Base-by-base conservation (phyloP, 257 asterid species). In the Sherardia arvensis region DNA sequence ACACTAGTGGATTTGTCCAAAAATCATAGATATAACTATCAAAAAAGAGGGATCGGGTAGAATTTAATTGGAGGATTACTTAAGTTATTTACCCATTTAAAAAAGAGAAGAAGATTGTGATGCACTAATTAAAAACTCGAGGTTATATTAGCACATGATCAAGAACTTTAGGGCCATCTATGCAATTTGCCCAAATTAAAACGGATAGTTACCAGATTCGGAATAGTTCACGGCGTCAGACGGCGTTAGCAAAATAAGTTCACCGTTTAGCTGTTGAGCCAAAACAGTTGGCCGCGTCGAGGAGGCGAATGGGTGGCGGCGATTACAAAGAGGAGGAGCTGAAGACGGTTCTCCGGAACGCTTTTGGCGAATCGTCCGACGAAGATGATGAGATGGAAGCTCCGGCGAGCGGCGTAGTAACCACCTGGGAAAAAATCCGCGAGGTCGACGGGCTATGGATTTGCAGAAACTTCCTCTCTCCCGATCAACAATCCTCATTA, bases 391-490 rank as follows among this genome's bases (percentile, higher is more conserved):
- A 78, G 56, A 18, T 72, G 12, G 28, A 70, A 67, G 71, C 56
- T 73, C 66, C 79, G 56, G 58, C 27, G 23, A 61, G 72, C 25
- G 85, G 81, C 65, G 85, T 71, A 66, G 69, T 49, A 56, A 78
- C 69, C 59, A 65, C 18, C 53, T 92, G 99, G 99, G 86, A 89
- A 70, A 79, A 73, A 40, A 74, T 85, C 48, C 34, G 66, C 15
- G 87, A 73, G 81, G 82, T 92, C 78, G 74, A 79, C 59, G 99
- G 97, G 67, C 84, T 92, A 21, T 89, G 81, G 86, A 66, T 92
- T 54, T 84, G 95, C 82, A 81, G 82, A 69, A 79, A 77, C 59
- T 84, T 92, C 62, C 65, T 92, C 22, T 78, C 89, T 33, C 71
- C 78, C 26, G 82, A 78, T 56, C 84, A 83, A 67, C 97, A 92